Conservation (phyloP, 305 asterid genomes). For the Rubia balearica region DNA sequence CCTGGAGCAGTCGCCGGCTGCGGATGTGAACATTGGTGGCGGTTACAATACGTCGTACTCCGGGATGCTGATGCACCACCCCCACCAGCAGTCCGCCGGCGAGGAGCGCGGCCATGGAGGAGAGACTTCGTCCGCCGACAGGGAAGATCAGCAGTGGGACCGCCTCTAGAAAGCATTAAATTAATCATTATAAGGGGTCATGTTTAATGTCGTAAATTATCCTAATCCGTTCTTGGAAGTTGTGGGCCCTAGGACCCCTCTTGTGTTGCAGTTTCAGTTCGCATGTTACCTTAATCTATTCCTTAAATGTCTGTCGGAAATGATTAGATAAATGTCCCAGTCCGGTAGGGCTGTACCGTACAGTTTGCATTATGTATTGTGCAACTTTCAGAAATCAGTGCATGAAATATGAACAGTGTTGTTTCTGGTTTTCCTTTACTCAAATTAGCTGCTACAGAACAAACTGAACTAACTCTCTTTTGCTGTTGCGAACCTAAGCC, state of each 20-base stretch:
- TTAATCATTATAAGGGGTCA: neutral
- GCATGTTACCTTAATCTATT: neutral
- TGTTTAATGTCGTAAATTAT: neutral
- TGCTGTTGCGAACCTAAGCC: no score
- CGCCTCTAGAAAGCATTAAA: neutral
- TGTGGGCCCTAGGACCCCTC: neutral
- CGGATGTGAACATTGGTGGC: neutral
- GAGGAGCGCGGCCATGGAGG: neutral
- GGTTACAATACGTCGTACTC: neutral
- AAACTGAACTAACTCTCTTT: no score
- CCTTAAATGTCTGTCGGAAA: neutral
- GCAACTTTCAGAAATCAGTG: neutral
- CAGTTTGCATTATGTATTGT: neutral
- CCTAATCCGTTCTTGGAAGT: neutral
- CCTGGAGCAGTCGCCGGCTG: neutral
- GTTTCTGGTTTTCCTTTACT: no score
- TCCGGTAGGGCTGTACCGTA: neutral
- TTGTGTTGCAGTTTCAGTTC: neutral
- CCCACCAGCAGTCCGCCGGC: neutral
- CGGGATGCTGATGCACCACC: neutral
- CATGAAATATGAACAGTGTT: no score
- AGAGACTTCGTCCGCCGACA: neutral
- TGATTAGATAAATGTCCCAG: no score
- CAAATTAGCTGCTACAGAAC: no score
- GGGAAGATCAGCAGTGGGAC: neutral